phyloP scores from a whole-genome alignment of 75 land plant genomes.

The Chamaecyparis obtusa region DNA sequence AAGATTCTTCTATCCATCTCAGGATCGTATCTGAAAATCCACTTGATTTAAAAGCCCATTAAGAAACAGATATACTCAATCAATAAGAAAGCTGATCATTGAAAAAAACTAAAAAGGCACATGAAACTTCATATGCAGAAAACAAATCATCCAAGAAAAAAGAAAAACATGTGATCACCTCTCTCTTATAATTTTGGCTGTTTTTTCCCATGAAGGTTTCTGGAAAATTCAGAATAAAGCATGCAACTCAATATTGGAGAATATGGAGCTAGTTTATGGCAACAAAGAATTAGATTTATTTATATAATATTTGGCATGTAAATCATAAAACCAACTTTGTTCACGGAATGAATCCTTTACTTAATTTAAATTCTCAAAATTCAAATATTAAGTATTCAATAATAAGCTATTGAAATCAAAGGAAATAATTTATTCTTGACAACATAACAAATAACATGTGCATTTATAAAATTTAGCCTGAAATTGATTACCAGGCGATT shows the following conservation, averaged over 20 bases:
- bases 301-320: neutral
- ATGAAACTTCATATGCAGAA: neutral
- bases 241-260: neutral
- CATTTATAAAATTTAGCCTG: neutral
- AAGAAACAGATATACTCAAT: neutral
- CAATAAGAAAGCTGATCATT: neutral
- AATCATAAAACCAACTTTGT: neutral
- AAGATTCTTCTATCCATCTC: constrained; percentile 90
- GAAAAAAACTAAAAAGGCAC: neutral
- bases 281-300: neutral
- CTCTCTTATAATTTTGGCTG: constrained; percentile 79
- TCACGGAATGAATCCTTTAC: neutral
- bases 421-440: neutral
- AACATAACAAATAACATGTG: neutral
- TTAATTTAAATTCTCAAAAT: neutral
- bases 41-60: neutral
- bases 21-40: constrained; percentile 72
- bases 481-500: constrained; percentile 60
- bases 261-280: neutral
- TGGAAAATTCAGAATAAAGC: constrained; percentile 31
- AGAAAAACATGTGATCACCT: constrained; percentile 31
- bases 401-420: neutral
- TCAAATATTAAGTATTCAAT: neutral
- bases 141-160: neutral
- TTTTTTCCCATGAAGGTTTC: constrained; percentile 99